Base-by-base conservation (phyloP, 805 yeast species). In the Cyberlindnera petersonii region DNA sequence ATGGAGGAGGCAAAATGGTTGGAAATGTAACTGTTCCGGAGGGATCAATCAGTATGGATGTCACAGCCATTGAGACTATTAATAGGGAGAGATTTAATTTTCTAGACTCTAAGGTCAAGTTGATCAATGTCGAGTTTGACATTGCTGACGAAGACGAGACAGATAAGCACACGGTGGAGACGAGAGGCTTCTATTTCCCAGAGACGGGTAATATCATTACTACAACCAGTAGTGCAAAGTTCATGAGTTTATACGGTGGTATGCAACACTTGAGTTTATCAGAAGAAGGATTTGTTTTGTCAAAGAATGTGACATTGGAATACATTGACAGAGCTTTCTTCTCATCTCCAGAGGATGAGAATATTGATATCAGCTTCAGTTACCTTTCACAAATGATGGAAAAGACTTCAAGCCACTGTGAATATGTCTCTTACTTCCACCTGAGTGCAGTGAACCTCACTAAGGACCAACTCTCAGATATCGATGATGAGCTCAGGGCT, bases 401-500 rank as follows among this genome's bases (percentile, higher is more conserved):
- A 42, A 47, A 35, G 22, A 60, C 71, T 0, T 37, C 35, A 6
- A 58, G 58, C 13, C 71, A 64, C 44, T 89, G 98, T 61, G 98
- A 89, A 57, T 79, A 70, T 46, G 63, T 87, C 15, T 59, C 76
- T 0, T 88, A 72, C 52, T 65, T 86, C 34, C 95, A 87, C 52
- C 58, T 85, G 15, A 74, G 74, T 26, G 74, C 82, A n/a, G 77
- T 87, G 13, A 66, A 68, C 10, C 66, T 74, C 24, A 65, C 75
- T 4, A 63, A 64, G 15, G 66, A 68, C 8, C 79, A 87, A 45
- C 55, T 87, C 42, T 53, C 66, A 30, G 64, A 64, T 33, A 77
- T 89, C 22, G 96, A 89, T 49, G 71, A 76, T 26, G 98, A 89
- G 58, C 61, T 88, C 16, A 56, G 49, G 9, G 66, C 72, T 45